These are phyloP conservation scores for Lachancea waltii DNA, from an alignment of 805 yeast genomes.

Conservation along the genomic window DNA sequence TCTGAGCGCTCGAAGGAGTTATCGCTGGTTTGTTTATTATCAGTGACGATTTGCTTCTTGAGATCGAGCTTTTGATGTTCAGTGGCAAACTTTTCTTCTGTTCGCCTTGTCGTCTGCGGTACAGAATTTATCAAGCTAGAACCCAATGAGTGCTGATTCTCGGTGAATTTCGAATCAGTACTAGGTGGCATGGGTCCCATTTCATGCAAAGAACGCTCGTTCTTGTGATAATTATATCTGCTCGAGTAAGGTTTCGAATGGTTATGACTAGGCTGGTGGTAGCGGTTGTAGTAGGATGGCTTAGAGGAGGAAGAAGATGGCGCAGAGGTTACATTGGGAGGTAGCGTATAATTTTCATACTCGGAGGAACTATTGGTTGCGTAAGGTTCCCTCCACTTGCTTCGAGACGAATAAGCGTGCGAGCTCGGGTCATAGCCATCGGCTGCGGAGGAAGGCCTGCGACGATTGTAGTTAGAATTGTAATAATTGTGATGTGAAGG, in stretches of 20 bases:
- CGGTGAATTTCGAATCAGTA: not conserved
- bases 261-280: not conserved
- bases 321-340: not conserved
- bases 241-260: constrained; percentile 4
- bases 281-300: constrained; percentile 1
- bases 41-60: not conserved
- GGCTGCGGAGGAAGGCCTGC: constrained; percentile 4
- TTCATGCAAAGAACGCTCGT: not conserved
- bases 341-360: not conserved
- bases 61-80: constrained; percentile 15
- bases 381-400: constrained; percentile 7
- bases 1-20: not conserved
- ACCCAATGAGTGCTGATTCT: constrained; percentile 19
- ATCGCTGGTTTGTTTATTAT: not conserved
- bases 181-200: not conserved
- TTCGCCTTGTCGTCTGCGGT: constrained; percentile 21
- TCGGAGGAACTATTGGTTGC: not conserved
- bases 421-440: constrained; percentile 2
- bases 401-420: constrained; percentile 2
- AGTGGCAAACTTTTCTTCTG: constrained; percentile 13
- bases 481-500: constrained; percentile 3
- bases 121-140: constrained; percentile 30
- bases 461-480: constrained; percentile 2
- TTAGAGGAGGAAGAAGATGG: not conserved
- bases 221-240: constrained; percentile 2